phyloP scores from a whole-genome alignment of 768 basidiomycete species.

The Amanita inopinata region DNA sequence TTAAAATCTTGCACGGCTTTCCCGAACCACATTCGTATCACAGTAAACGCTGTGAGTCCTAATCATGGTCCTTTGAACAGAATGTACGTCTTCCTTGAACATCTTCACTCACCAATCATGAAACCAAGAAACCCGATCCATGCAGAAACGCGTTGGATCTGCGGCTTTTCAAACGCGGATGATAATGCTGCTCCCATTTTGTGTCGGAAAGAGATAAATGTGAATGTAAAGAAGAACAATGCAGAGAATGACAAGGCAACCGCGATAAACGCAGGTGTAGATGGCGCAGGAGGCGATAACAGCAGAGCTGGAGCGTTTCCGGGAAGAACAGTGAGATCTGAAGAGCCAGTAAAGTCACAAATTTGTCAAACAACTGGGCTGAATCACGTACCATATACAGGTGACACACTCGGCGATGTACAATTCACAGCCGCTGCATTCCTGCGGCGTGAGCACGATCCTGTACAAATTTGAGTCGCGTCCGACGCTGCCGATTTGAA shows the following conservation, averaged over 20 bases:
- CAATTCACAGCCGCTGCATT: slow-evolving; percentile 46
- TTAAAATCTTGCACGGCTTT: slow-evolving; percentile 78
- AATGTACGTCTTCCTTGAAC: no score
- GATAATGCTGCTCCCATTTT: slow-evolving; percentile 47
- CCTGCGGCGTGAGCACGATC: slow-evolving; percentile 52
- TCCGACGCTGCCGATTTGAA: not conserved
- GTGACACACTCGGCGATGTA: slow-evolving; percentile 41
- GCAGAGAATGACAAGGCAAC: slow-evolving; percentile 46
- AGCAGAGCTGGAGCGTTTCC: slow-evolving; percentile 42
- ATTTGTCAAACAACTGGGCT: not conserved
- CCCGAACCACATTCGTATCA: slow-evolving; percentile 74
- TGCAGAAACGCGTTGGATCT: slow-evolving; percentile 48
- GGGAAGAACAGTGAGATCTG: slow-evolving; percentile 62
- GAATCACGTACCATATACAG: slow-evolving; percentile 46
- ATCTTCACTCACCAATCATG: slow-evolving; percentile 40
- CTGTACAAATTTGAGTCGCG: slow-evolving; percentile 24
- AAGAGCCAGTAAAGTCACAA: slow-evolving; percentile 2
- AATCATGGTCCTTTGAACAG: no score
- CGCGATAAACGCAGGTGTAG: slow-evolving; percentile 55
- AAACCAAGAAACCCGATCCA: slow-evolving; percentile 77
- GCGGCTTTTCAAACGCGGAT: slow-evolving; percentile 42
- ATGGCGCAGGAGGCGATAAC: slow-evolving; percentile 49
- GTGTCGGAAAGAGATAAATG: slow-evolving; percentile 55
- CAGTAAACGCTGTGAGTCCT: slow-evolving; percentile 63
- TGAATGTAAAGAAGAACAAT: slow-evolving; percentile 58